Conservation (phyloP, 768 basidiomycete species). For the Trametes gibbosa region DNA sequence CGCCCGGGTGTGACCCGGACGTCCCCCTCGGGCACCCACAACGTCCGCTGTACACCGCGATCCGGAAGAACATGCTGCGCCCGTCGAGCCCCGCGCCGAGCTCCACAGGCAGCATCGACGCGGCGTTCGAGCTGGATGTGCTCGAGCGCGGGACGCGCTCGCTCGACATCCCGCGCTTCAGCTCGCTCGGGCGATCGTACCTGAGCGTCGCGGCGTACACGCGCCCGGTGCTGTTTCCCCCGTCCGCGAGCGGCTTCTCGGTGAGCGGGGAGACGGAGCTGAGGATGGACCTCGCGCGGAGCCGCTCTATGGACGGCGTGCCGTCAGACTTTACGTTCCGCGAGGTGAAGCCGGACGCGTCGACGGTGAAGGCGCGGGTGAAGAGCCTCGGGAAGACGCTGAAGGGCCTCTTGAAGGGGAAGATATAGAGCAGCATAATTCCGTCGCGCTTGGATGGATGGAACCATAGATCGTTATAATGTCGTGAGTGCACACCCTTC, state of each 20-base stretch:
- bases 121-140: constrained; percentile 10
- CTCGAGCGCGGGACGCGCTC: constrained; percentile 16
- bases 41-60: constrained; percentile 30
- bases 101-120: constrained; percentile 1
- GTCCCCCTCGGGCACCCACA: constrained; percentile 21
- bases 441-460: neutral
- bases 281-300: constrained; percentile 27
- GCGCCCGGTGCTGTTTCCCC: constrained; percentile 5
- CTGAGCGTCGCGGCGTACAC: constrained; percentile 7
- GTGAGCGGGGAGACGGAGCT: constrained; percentile 31
- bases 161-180: constrained; percentile 19
- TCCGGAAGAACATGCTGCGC: constrained; percentile 26
- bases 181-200: constrained; percentile 13
- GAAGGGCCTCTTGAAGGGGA: constrained; percentile 20
- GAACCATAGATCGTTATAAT: constrained; percentile 1
- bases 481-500: neutral
- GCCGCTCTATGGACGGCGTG: constrained; percentile 22
- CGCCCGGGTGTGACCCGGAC: constrained; percentile 3
- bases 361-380: constrained; percentile 19
- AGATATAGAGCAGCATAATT: neutral
- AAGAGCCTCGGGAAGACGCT: constrained; percentile 28
- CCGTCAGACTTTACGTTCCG: constrained; percentile 17
- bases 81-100: constrained; percentile 12
- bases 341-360: constrained; percentile 12
- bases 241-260: constrained; percentile 23